A percentile compares a stretch with the other conserved stretches of the same genome.
Evolutionary conservation across 371 early-diverging fungal species (phyloP).

Genomic region (Mucor plumbeus): DNA sequence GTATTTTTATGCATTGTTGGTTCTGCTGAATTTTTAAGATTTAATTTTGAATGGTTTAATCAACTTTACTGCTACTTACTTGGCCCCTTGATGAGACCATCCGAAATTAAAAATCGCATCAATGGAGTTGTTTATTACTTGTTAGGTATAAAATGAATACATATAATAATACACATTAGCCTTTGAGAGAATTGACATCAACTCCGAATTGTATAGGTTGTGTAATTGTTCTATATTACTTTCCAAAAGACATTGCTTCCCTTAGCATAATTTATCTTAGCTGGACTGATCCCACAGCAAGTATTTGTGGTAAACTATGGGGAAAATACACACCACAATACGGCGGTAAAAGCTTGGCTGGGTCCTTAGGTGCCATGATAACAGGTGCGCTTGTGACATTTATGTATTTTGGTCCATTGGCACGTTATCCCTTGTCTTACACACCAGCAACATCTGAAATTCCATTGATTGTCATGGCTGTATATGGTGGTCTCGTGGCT

Average conservation of each 20-base stretch:
- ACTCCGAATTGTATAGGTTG: slow-evolving; percentile 34
- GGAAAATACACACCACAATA: slow-evolving; percentile 55
- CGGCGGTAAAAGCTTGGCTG: slow-evolving; percentile 58
- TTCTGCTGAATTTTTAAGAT: slow-evolving; percentile 51
- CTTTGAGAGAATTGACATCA: not conserved
- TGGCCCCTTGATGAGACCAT: slow-evolving; percentile 58
- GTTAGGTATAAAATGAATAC: slow-evolving; percentile 32
- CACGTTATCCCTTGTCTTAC: slow-evolving; percentile 29
- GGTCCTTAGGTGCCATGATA: slow-evolving; percentile 47
- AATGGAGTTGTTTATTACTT: slow-evolving; percentile 63
- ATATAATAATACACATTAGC: not conserved
- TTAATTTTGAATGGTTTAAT: slow-evolving; percentile 52
- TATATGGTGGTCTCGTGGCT: slow-evolving; percentile 56
- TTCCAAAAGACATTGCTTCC: slow-evolving; percentile 56
- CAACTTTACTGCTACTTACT: slow-evolving; percentile 46
- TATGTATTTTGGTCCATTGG: slow-evolving; percentile 40
- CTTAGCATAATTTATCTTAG: slow-evolving; percentile 60
- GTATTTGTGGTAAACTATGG: slow-evolving; percentile 54
- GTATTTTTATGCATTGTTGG: slow-evolving; percentile 37
- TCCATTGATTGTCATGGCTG: slow-evolving; percentile 27
- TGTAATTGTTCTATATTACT: slow-evolving; percentile 46
- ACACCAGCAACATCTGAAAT: slow-evolving; percentile 16
- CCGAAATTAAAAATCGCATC: slow-evolving; percentile 41
- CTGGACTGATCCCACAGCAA: slow-evolving; percentile 64
- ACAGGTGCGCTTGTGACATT: slow-evolving; percentile 51